Base-by-base conservation (phyloP, 257 asterid genomes). In the Dorcoceras hygrometricum region DNA sequence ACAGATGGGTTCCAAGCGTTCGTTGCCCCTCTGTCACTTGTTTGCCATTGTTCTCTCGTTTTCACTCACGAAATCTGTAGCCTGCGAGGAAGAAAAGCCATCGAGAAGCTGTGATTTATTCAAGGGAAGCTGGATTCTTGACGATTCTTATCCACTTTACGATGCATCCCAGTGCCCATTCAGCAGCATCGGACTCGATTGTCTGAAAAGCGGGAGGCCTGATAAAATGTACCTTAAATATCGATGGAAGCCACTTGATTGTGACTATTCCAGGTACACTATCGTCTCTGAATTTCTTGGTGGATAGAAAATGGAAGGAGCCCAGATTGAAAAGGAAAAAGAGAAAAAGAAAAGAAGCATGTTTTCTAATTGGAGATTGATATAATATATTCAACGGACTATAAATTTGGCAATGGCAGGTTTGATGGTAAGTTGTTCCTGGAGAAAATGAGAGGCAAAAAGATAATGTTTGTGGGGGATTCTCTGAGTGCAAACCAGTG, bases 61-160 rank as follows among this genome's bases (percentile, higher is more conserved):
- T 1, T 60, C 65, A 32, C 56, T 67, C 29, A 3, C 70, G n/a
- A 12, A 67, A 26, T 50, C 69, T n/a, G 3, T 22, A 3, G 18
- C 36, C 6, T 22, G 7, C 6, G 66, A 57, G 26, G 56, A 18
- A 24, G 64, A 71, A 31, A 53, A 64, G 23, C 55, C 61, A 53
- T 43, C 54, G 55, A n/a, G 60, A 23, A 56, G 71, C 34, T 88
- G 96, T 65, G 62, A 86, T 75, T 27, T 84, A 1, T 88, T 75
- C 56, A 22, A 73, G 23, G 96, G 96, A 59, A 86, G 85, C n/a
- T 88, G 96, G 94, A 70, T 82, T 78, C 61, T 25, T 19, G 96
- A 86, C 75, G 39, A 74, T 34, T 76, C 82, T 24, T 78, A 77
- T 58, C 86, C 84, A 12, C 82, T 79, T 10, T 88, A 86, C 69